Conservation (phyloP, 306 rosid species). For the Chamaecrista fasciculata region DNA sequence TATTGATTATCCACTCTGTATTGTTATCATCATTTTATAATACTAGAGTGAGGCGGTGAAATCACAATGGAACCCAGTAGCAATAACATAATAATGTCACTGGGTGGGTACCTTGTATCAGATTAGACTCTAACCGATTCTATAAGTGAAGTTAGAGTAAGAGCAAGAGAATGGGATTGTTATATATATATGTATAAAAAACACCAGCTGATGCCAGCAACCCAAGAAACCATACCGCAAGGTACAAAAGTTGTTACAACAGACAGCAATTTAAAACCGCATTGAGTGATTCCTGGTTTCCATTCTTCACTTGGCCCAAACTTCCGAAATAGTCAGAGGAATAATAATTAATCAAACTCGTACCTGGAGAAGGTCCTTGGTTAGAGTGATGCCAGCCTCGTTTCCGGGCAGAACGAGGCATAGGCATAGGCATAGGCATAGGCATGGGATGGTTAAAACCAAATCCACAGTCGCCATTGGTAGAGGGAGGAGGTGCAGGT, state of each 20-base stretch:
- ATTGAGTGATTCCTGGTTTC: background rate
- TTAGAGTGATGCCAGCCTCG: slow-evolving; percentile 14
- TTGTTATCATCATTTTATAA: background rate
- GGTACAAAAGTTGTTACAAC: background rate
- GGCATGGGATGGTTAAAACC: slow-evolving; percentile 16
- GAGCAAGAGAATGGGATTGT: background rate
- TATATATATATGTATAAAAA: background rate
- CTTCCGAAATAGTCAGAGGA: background rate
- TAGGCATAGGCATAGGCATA: background rate
- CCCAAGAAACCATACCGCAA: background rate
- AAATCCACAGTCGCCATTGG: slow-evolving; percentile 16
- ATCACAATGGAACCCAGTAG: background rate
- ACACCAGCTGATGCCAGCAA: background rate
- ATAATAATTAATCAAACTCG: background rate
- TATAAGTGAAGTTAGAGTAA: background rate
- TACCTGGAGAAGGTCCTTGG: slow-evolving; percentile 9
- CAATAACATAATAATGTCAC: background rate
- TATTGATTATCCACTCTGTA: background rate
- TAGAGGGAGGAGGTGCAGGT: background rate
- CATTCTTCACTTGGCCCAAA: background rate
- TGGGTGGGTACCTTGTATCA: background rate
- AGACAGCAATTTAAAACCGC: background rate
- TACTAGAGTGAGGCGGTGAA: background rate
- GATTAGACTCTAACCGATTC: background rate
- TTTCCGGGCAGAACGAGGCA: slow-evolving; percentile 12